Percentiles rank a stretch among this genome's conserved stretches.
phyloP scores from a whole-genome alignment of 805 yeast species.

The Priceomyces castillae region DNA sequence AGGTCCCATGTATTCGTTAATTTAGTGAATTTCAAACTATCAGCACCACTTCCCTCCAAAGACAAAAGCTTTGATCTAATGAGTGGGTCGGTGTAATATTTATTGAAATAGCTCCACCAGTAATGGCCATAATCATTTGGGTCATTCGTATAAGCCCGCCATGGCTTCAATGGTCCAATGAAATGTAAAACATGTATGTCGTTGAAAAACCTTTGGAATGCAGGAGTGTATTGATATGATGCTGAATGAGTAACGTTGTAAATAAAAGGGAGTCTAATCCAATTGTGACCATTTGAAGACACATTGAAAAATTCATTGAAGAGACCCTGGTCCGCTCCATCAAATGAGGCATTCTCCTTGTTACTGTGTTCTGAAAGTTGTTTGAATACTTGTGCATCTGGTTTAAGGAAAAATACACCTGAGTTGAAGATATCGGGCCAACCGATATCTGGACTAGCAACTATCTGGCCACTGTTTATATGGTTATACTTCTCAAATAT shows the following conservation, averaged over 20 bases:
- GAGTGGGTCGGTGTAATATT: conserved; percentile 22
- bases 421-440: conserved; percentile 91
- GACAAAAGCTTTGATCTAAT: conserved; percentile 14
- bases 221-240: conserved; percentile 71
- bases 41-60: conserved; percentile 18
- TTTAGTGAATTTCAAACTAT: conserved; percentile 18
- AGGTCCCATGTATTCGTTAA: conserved; percentile 22
- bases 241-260: conserved; percentile 76
- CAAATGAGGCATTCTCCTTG: conserved; percentile 45
- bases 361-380: conserved; percentile 19
- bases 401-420: conserved; percentile 65
- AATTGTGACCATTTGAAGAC: conserved; percentile 27
- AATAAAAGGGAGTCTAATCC: conserved; percentile 75
- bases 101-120: conserved; percentile 43
- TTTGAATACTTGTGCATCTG: conserved; percentile 42
- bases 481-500: conserved; percentile 22
- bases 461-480: conserved; percentile 19
- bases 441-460: conserved; percentile 79
- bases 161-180: conserved; percentile 63
- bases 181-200: conserved; percentile 46
- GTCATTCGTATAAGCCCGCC: conserved; percentile 29
- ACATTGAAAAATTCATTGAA: conserved; percentile 67
- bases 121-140: conserved; percentile 18
- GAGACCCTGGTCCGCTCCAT: conserved; percentile 92
- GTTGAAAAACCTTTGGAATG: conserved; percentile 28